These are phyloP conservation scores for Xylaria sp. DNA, from an alignment of 2,329 filamentous ascomycete genomes.

Conservation along the genomic window DNA sequence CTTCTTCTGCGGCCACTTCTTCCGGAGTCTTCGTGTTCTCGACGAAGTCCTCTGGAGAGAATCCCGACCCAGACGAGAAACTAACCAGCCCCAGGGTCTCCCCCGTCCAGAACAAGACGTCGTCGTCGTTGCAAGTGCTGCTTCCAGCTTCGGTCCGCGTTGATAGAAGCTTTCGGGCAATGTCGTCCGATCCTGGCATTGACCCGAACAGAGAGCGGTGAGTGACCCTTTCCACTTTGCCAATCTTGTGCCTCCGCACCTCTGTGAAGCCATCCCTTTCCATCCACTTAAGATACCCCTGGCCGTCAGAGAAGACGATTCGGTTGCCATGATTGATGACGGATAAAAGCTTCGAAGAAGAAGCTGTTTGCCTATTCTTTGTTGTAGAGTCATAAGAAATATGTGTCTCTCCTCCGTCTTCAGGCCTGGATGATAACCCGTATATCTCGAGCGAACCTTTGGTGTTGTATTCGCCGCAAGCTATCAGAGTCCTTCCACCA, in stretches of 20 bases:
- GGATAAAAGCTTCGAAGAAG: slow-evolving; percentile 82
- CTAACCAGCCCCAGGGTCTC: slow-evolving; percentile 80
- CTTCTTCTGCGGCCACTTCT: slow-evolving; percentile 62
- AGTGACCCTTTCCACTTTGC: slow-evolving; percentile 62
- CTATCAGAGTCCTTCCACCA: slow-evolving; percentile 75
- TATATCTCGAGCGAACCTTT: slow-evolving; percentile 94
- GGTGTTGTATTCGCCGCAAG: slow-evolving; percentile 90
- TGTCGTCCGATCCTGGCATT: slow-evolving; percentile 71
- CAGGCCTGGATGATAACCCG: slow-evolving; percentile 60
- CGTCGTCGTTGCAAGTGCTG: slow-evolving; percentile 64
- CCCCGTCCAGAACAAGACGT: slow-evolving; percentile 88
- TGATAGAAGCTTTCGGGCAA: slow-evolving; percentile 82
- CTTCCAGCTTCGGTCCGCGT: slow-evolving; percentile 56
- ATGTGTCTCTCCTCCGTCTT: slow-evolving; percentile 37
- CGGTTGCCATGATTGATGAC: slow-evolving; percentile 84
- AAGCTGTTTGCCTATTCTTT: slow-evolving; percentile 86
- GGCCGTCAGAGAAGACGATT: slow-evolving; percentile 84
- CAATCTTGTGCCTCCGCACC: slow-evolving; percentile 65
- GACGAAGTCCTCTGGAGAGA: slow-evolving; percentile 63
- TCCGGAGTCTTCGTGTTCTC: slow-evolving; percentile 57
- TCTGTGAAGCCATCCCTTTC: slow-evolving; percentile 82
- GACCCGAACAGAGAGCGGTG: slow-evolving; percentile 63
- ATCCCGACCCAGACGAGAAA: slow-evolving; percentile 66
- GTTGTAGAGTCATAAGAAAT: slow-evolving; percentile 62
- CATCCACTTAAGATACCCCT: slow-evolving; percentile 88